Evolutionary conservation across 305 asterid species (phyloP).

Genomic region (Rubia peregrina): DNA sequence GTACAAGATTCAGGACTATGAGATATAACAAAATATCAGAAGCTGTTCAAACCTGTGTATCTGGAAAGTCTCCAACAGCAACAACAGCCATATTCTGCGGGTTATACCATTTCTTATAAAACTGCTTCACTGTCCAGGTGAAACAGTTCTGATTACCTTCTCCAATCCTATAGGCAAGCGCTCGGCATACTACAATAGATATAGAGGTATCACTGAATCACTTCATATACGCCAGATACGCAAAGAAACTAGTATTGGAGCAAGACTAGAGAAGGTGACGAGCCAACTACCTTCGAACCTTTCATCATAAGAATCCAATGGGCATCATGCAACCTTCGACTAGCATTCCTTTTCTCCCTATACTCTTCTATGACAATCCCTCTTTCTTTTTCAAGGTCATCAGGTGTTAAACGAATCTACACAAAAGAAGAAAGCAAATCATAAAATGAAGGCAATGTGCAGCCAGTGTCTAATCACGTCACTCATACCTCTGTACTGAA

Average conservation of each 20-base stretch:
- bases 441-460: slow-evolving; percentile 1
- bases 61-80: slow-evolving; percentile 93
- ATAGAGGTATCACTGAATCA: slow-evolving; percentile 13
- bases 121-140: slow-evolving; percentile 66
- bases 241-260: neutral
- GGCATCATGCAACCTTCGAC: slow-evolving; percentile 95
- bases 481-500: slow-evolving; percentile 81
- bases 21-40: neutral
- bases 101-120: slow-evolving; percentile 84
- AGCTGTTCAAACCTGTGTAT: slow-evolving; percentile 52
- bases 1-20: slow-evolving; percentile 2
- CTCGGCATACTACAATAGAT: slow-evolving; percentile 71
- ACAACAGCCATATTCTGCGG: slow-evolving; percentile 88
- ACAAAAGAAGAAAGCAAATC: slow-evolving; percentile 19
- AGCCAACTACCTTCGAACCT: slow-evolving; percentile 66
- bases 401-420: slow-evolving; percentile 69
- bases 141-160: slow-evolving; percentile 77
- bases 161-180: slow-evolving; percentile 88
- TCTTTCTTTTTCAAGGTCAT: slow-evolving; percentile 92
- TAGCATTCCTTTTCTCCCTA: slow-evolving; percentile 76
- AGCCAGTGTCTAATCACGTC: neutral
- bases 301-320: slow-evolving; percentile 96
- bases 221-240: neutral
- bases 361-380: slow-evolving; percentile 94
- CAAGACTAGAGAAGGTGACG: neutral